phyloP scores from a whole-genome alignment of 768 basidiomycete species.

The Boletus vinaceobasis region DNA sequence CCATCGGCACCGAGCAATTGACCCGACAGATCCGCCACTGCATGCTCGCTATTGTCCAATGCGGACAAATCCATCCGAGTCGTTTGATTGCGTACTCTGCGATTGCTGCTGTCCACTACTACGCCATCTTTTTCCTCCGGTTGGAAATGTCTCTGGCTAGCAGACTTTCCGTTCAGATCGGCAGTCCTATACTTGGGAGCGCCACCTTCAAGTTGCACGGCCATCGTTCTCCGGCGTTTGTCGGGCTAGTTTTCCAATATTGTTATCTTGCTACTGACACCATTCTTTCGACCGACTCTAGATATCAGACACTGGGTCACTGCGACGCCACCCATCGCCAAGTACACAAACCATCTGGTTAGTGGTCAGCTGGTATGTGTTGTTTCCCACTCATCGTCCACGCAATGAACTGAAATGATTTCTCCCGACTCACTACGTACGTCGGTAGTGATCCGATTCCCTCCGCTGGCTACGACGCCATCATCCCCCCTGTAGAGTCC shows the following conservation, averaged over 20 bases:
- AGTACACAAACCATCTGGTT: no score
- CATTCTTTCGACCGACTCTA: neutral
- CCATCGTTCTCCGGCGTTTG: neutral
- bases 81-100: neutral
- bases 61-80: neutral
- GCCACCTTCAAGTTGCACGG: neutral
- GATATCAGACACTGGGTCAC: neutral
- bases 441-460: neutral
- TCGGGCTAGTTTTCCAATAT: neutral
- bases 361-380: neutral
- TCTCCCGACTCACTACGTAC: neutral
- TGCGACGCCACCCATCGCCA: no score
- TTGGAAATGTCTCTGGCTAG: neutral
- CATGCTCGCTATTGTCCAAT: neutral
- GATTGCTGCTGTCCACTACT: no score
- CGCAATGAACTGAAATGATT: no score
- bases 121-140: neutral
- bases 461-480: neutral
- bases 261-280: neutral
- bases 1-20: no score
- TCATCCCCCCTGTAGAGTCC: neutral
- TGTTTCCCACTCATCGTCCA: neutral
- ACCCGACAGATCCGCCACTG: neutral
- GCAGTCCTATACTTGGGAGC: neutral
- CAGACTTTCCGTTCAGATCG: neutral